Conservation (phyloP, 148 eudicot genomes). For the Camellia granthamiana region DNA sequence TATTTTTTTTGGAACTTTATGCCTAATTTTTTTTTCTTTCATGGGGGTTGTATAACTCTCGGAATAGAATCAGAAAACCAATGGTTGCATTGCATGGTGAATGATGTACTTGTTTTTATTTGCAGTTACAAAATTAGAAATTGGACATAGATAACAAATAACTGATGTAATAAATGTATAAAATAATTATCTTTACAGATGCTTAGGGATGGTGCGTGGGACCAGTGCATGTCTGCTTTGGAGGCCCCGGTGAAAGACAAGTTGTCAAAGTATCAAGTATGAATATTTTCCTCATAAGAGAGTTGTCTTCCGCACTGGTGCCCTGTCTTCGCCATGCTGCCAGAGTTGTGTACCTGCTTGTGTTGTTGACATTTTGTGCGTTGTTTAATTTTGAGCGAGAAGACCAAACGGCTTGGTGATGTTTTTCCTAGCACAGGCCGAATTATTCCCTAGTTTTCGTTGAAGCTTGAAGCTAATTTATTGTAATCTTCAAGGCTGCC, state of each 20-base stretch:
- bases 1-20: background rate
- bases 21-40: background rate
- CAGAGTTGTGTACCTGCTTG: conserved; percentile 2
- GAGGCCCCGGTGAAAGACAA: conserved; percentile 69
- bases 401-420: conserved; percentile 3
- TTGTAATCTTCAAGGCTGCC: conserved; percentile 24
- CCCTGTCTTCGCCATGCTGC: conserved; percentile 9
- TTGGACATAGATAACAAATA: background rate
- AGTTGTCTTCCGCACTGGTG: background rate
- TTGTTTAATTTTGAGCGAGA: background rate
- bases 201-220: conserved; percentile 84
- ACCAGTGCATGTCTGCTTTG: conserved; percentile 79
- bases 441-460: conserved; percentile 9
- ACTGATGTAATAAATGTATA: background rate
- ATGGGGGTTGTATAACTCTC: background rate
- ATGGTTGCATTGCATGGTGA: background rate
- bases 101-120: background rate
- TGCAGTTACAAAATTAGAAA: background rate
- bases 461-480: conserved; percentile 22
- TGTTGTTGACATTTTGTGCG: conserved; percentile 1
- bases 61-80: background rate
- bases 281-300: conserved; percentile 11
- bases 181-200: conserved; percentile 39
- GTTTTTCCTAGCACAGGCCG: conserved; percentile 15
- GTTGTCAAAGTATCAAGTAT: conserved; percentile 66